These are phyloP conservation scores for Kwoniella sp. DNA, from an alignment of 768 basidiomycete genomes.

Conservation along the genomic window DNA sequence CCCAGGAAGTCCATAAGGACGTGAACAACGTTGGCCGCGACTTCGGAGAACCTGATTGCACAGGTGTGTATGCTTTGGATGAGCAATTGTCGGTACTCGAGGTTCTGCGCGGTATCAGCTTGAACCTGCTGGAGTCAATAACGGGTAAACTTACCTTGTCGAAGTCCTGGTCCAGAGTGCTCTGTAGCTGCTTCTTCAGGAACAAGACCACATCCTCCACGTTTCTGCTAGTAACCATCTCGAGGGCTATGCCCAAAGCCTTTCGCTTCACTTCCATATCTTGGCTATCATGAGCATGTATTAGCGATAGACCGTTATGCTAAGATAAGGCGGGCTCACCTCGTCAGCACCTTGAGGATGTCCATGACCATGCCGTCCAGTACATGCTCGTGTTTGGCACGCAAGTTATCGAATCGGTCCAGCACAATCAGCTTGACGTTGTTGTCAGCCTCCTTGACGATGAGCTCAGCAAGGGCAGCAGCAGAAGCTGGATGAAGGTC, in stretches of 20 bases:
- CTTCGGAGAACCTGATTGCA: conserved; percentile 93
- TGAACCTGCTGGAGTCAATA: neutral
- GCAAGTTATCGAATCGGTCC: conserved; percentile 76
- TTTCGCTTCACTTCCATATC: conserved; percentile 96
- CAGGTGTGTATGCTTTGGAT: conserved; percentile 97
- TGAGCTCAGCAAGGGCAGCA: conserved; percentile 76
- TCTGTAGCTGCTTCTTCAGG: conserved; percentile 95
- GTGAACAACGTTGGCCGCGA: conserved; percentile 91
- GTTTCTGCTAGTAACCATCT: conserved; percentile 88
- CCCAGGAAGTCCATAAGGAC: conserved; percentile 60
- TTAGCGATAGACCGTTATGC: too few species aligned
- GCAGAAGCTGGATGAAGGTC: conserved; percentile 66
- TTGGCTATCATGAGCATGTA: conserved; percentile 56
- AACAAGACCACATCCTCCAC: conserved; percentile 94
- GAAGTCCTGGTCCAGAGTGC: conserved; percentile 82
- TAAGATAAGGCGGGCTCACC: too few species aligned
- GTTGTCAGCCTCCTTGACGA: conserved; percentile 94
- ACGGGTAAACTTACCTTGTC: conserved; percentile 66
- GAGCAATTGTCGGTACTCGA: conserved; percentile 91
- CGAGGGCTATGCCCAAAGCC: conserved; percentile 80
- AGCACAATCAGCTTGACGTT: conserved; percentile 98
- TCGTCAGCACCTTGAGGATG: conserved; percentile 80
- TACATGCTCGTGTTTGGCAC: conserved; percentile 75
- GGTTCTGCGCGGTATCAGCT: conserved; percentile 56
- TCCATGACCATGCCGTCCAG: conserved; percentile 93